Evolutionary conservation across 768 basidiomycete species (phyloP).

Genomic region (Naganishia antarctica): DNA sequence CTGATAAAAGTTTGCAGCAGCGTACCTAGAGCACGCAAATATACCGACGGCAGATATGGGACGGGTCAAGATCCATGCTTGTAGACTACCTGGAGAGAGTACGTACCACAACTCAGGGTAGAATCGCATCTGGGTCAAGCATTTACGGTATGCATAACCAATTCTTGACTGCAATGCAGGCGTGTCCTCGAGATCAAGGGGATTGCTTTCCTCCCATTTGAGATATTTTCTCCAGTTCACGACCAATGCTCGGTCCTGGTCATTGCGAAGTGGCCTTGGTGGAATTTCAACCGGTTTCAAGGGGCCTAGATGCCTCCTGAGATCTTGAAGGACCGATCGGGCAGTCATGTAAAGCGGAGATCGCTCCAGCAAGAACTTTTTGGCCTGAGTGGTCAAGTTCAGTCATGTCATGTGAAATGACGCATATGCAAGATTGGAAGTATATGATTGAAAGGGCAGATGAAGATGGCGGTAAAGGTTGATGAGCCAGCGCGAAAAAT

Average conservation of each 20-base stretch:
- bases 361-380: constrained; percentile 91
- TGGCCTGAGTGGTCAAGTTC: constrained; percentile 57
- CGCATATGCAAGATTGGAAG: constrained; percentile 4
- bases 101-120: constrained; percentile 88
- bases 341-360: constrained; percentile 94
- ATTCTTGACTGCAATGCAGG: constrained; percentile 64
- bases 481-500: background rate
- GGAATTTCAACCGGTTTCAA: constrained; percentile 68
- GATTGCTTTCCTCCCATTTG: constrained; percentile 93
- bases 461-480: background rate
- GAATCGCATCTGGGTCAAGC: constrained; percentile 84
- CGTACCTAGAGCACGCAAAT: constrained; percentile 62
- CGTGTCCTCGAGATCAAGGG: constrained; percentile 81
- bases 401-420: background rate
- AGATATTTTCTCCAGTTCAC: constrained; percentile 85
- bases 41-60: no score
- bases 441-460: background rate
- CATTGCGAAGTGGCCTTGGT: constrained; percentile 65
- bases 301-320: constrained; percentile 61
- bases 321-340: constrained; percentile 74
- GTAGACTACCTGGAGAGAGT: background rate
- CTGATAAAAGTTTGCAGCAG: constrained; percentile 79
- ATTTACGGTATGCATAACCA: constrained; percentile 79
- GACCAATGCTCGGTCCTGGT: constrained; percentile 67
- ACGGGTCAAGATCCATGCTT: no score